Percentiles rank a stretch among this genome's conserved stretches.
phyloP scores from a whole-genome alignment of 73 alveolate genomes.

The Paramecium sexaurelia region DNA sequence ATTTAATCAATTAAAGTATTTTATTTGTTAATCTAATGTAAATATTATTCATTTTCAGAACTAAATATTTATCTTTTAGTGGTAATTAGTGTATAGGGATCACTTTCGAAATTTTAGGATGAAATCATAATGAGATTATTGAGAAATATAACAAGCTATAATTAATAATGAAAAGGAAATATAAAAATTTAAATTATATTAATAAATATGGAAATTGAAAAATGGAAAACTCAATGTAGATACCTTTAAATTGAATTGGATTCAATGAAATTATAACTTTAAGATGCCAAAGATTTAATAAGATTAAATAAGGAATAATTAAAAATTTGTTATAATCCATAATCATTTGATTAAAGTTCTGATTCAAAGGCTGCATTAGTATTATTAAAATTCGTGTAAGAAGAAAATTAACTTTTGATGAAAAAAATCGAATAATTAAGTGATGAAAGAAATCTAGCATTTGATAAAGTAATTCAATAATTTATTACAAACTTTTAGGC shows the following conservation, averaged over 20 bases:
- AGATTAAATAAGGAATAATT: conserved; percentile 30
- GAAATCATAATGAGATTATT: background rate
- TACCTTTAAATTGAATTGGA: conserved; percentile 13
- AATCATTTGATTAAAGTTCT: background rate
- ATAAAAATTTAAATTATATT: background rate
- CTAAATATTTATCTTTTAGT: conserved; percentile 19
- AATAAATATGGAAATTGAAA: conserved; percentile 12
- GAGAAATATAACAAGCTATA: background rate
- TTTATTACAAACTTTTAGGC: background rate
- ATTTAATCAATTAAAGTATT: background rate
- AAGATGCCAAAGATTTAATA: conserved; percentile 1
- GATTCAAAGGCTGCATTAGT: conserved; percentile 46
- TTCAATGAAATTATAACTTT: background rate
- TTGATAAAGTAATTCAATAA: background rate
- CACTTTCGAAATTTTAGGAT: background rate
- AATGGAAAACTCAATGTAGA: conserved; percentile 8
- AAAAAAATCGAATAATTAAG: background rate
- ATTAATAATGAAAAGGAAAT: background rate
- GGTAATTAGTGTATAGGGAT: background rate
- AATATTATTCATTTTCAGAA: background rate
- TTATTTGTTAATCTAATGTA: background rate
- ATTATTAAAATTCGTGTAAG: background rate
- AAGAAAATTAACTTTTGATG: background rate
- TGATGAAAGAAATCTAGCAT: conserved; percentile 25
- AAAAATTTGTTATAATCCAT: conserved; percentile 36